These are phyloP conservation scores for Pneumocystis jirovecii DNA, from an alignment of 1,139 yeast species.

Conservation along the genomic window DNA sequence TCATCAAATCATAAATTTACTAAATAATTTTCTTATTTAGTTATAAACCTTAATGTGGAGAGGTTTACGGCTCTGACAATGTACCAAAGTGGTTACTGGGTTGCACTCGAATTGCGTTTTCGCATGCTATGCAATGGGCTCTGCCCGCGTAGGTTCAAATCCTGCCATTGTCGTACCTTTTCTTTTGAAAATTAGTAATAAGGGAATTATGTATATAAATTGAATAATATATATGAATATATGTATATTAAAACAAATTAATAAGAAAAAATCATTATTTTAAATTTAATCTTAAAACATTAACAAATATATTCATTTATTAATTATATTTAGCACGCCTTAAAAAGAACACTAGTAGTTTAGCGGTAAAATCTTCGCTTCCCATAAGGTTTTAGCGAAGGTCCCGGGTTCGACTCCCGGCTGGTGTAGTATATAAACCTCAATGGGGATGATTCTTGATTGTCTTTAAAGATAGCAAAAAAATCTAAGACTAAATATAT, in stretches of 20 bases:
- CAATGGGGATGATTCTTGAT: no score
- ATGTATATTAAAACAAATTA: no score
- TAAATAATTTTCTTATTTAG: no score
- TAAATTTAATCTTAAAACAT: not conserved
- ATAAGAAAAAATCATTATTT: no score
- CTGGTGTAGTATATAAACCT: not conserved
- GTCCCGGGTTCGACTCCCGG: conserved; percentile 1
- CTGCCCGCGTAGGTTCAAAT: conserved; percentile 1
- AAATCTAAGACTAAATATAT: no score
- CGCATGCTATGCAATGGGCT: not conserved
- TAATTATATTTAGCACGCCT: not conserved
- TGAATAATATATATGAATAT: no score
- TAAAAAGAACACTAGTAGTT: not conserved
- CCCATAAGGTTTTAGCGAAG: not conserved
- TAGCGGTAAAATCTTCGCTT: conserved; percentile 1
- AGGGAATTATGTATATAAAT: not conserved
- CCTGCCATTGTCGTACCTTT: not conserved
- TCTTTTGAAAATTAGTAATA: not conserved
- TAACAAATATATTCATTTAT: not conserved
- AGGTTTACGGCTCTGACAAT: not conserved
- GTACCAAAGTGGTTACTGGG: conserved; percentile 1
- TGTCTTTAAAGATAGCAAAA: no score
- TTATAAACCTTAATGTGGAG: no score
- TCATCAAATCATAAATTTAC: not conserved
- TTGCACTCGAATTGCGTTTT: not conserved